These are phyloP conservation scores for Rhodotorula sp. DNA, from an alignment of 1,284 basidiomycete genomes.

Conservation along the genomic window DNA sequence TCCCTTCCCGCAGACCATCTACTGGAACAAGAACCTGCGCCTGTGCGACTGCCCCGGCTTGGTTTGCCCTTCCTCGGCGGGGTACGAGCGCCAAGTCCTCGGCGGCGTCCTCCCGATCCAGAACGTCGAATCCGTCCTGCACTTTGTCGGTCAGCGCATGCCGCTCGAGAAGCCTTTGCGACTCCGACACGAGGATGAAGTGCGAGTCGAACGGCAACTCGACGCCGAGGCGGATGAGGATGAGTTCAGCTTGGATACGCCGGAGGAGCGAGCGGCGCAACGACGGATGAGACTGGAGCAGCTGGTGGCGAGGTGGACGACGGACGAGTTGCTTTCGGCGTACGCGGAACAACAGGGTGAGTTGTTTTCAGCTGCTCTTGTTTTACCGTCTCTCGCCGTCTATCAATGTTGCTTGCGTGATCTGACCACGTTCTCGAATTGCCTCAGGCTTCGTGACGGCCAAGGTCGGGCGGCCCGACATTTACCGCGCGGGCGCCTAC, in stretches of 20 bases:
- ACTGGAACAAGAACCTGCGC: constrained; percentile 75
- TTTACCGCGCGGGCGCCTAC: constrained; percentile 81
- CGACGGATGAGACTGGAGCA: constrained; percentile 38
- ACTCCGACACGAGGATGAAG: constrained; percentile 54
- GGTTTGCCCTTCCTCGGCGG: constrained; percentile 46
- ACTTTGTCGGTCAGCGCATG: constrained; percentile 64
- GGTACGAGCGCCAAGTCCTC: constrained; percentile 59
- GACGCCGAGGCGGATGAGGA: constrained; percentile 50
- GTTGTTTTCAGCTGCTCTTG: constrained; percentile 53
- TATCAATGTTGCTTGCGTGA: background rate
- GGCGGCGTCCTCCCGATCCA: constrained; percentile 80
- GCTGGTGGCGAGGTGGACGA: constrained; percentile 61
- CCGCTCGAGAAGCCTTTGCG: constrained; percentile 73
- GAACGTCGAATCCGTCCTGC: constrained; percentile 59
- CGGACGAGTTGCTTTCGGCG: constrained; percentile 73
- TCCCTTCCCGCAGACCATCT: constrained; percentile 62
- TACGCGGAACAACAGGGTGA: constrained; percentile 69
- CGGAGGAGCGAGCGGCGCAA: constrained; percentile 23
- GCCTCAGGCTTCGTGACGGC: constrained; percentile 63
- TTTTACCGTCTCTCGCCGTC: background rate
- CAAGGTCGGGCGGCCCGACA: constrained; percentile 80
- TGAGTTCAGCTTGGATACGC: constrained; percentile 51
- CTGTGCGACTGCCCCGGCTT: constrained; percentile 76
- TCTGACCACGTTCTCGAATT: background rate
- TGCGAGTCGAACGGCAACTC: constrained; percentile 25